These are phyloP conservation scores for Candida odintsovae DNA, from an alignment of 805 yeast species.

Conservation along the genomic window DNA sequence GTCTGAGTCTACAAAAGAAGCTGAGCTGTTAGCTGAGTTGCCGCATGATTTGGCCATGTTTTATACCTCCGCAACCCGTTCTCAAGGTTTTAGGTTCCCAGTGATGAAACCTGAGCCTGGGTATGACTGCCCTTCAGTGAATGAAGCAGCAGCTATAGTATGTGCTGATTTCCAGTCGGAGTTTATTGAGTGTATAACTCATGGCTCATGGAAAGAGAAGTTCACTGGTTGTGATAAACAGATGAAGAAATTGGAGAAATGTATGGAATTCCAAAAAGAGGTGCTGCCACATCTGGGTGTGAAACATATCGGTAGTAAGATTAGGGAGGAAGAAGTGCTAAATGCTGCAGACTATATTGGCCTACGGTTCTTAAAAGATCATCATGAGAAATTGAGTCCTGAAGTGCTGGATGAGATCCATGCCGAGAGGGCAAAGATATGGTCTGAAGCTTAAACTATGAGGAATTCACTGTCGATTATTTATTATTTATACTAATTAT, in stretches of 20 bases:
- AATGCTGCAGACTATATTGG: slow-evolving; percentile 15
- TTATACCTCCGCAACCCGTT: not conserved
- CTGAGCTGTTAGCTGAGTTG: slow-evolving; percentile 1
- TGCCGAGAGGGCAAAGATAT: slow-evolving; percentile 13
- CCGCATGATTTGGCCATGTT: slow-evolving; percentile 1
- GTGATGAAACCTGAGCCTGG: not conserved
- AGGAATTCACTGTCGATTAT: not conserved
- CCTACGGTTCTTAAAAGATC: slow-evolving; percentile 8
- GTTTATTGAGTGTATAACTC: slow-evolving; percentile 16
- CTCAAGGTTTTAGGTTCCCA: not conserved
- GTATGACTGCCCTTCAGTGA: not conserved
- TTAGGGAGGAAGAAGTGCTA: slow-evolving; percentile 9
- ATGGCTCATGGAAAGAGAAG: slow-evolving; percentile 16
- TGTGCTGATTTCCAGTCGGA: slow-evolving; percentile 20
- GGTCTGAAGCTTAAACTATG: slow-evolving; percentile 5
- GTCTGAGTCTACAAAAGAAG: not conserved
- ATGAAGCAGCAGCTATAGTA: slow-evolving; percentile 7
- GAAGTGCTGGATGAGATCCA: slow-evolving; percentile 9
- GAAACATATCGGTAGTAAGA: slow-evolving; percentile 4
- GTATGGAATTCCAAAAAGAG: slow-evolving; percentile 15
- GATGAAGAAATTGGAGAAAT: slow-evolving; percentile 8
- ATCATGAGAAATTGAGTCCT: slow-evolving; percentile 1
- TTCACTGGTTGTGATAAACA: slow-evolving; percentile 13
- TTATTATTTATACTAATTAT: slow-evolving; percentile 3
- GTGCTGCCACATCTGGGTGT: slow-evolving; percentile 13